Evolutionary conservation across 2,329 filamentous ascomycete genomes (phyloP), one percentile per base, ranked within the genome.

Genomic region (Hymenoscyphus linearis): DNA sequence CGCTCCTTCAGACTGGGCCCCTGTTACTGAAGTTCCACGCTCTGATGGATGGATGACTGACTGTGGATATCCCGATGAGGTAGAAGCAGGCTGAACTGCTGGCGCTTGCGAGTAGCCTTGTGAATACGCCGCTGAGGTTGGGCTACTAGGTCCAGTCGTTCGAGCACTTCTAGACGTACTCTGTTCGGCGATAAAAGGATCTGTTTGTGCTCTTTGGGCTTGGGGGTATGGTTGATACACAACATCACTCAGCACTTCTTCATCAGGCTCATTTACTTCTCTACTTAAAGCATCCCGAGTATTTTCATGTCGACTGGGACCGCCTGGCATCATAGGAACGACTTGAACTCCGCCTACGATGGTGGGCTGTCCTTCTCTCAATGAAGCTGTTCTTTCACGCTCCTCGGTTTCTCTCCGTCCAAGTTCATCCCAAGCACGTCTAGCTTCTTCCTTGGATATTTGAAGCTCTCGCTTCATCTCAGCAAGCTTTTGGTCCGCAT

Each of bases 371-470:
- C 95, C 95, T 65, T 90, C 89, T 69, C 95, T 87, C 26, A 99
- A 79, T n/a, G 91, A 92, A 31, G 85, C 82, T 1, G 90, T 95
- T 53, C 91, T 85, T 65, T 97, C 93, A 5, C 93, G 86, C 75
- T 97, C 93, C 75, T 96, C 91, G 72, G 97, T 91, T 75, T 98
- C 95, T 57, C 92, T 86, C 57, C 93, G 85, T 26, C 95, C 95
- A 1, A 99, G 84, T 75, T 98, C 95, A 77, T 99, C 95, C 95
- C 95, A 99, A 1, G 95, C 95, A 61, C 95, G 85, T 37, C 93
- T 86, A 9, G 95, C 93, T 75, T 99, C 95, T 68, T 97, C 93
- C 72, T 96, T 97, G 44, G 93, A 96, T 64, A 99, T 99, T 69
- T 89, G 85, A 44, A 98, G 80, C 76, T 99, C 95, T 65, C 95